Percentiles rank a stretch among this genome's conserved stretches.
Conservation (phyloP, 164 flowering plant species). For the Vitis labrusca region DNA sequence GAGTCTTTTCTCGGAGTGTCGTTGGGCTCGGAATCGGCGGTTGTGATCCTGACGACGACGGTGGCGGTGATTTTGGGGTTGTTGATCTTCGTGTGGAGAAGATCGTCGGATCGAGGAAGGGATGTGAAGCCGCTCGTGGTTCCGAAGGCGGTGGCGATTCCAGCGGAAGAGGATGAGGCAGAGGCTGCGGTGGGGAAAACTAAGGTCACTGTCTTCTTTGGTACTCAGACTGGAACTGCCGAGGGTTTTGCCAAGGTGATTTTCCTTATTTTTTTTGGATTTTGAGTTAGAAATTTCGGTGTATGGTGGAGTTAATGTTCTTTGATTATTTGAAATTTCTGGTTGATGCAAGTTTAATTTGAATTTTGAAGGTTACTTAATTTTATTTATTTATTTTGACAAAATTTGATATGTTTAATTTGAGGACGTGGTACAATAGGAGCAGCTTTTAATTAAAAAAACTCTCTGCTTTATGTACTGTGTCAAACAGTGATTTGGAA, state of each 20-base stretch:
- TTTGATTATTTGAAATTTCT: background rate
- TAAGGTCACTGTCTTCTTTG: constrained; percentile 63
- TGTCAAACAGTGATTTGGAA: too few species aligned
- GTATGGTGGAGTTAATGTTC: background rate
- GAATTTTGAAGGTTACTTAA: too few species aligned
- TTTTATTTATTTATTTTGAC: too few species aligned
- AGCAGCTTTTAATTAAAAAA: too few species aligned
- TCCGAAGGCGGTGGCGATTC: background rate
- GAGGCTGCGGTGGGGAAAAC: constrained; percentile 48
- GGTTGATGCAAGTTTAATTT: too few species aligned
- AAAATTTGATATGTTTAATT: too few species aligned
- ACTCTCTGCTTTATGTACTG: too few species aligned
- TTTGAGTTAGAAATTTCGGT: background rate
- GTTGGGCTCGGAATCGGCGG: constrained; percentile 32
- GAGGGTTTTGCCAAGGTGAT: constrained; percentile 92
- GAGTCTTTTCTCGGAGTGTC: constrained; percentile 50
- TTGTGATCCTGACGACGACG: constrained; percentile 49
- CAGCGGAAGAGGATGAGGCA: constrained; percentile 35
- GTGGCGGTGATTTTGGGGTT: constrained; percentile 49
- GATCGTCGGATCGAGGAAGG: constrained; percentile 32
- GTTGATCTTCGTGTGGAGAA: constrained; percentile 44
- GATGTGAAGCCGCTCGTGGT: constrained; percentile 35
- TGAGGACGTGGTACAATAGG: too few species aligned
- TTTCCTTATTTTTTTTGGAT: background rate
- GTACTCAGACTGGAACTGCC: constrained; percentile 91